Conservation (phyloP, 2,329 filamentous ascomycete genomes). For the Sarocladium brachiariae region DNA sequence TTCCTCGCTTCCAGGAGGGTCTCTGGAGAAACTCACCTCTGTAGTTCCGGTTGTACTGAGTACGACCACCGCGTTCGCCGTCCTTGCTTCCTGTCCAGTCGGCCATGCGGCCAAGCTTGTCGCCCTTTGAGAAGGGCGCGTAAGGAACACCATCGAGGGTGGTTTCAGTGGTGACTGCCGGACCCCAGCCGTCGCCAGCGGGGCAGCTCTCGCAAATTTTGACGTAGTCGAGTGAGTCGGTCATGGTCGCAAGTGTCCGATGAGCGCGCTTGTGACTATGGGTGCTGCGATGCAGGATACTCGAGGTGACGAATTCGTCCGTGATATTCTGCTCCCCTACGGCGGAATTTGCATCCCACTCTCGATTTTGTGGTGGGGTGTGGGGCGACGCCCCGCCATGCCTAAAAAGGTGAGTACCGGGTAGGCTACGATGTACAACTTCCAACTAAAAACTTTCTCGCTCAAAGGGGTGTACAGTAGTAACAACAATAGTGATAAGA, state of each 20-base stretch:
- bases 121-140: conserved; percentile 95
- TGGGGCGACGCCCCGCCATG: conserved; percentile 17
- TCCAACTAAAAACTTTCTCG: too few species aligned
- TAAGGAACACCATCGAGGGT: conserved; percentile 93
- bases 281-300: not conserved
- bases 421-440: not conserved
- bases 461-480: too few species aligned
- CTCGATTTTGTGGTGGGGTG: conserved; percentile 38
- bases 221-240: conserved; percentile 49
- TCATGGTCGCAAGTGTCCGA: conserved; percentile 28
- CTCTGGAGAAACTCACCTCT: conserved; percentile 63
- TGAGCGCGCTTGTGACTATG: not conserved
- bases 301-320: not conserved
- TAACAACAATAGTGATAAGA: too few species aligned
- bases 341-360: conserved; percentile 16
- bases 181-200: conserved; percentile 80
- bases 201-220: conserved; percentile 67
- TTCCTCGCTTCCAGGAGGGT: not conserved
- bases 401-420: not conserved
- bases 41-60: conserved; percentile 88
- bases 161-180: conserved; percentile 72
- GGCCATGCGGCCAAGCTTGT: conserved; percentile 98
- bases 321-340: conserved; percentile 12
- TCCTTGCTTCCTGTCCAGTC: conserved; percentile 97
- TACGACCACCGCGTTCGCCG: conserved; percentile 67